Percentiles rank a stretch among this genome's conserved stretches.
These are phyloP conservation scores for Penicillium palitans DNA, from an alignment of 2,329 filamentous ascomycete species.

Conservation along the genomic window DNA sequence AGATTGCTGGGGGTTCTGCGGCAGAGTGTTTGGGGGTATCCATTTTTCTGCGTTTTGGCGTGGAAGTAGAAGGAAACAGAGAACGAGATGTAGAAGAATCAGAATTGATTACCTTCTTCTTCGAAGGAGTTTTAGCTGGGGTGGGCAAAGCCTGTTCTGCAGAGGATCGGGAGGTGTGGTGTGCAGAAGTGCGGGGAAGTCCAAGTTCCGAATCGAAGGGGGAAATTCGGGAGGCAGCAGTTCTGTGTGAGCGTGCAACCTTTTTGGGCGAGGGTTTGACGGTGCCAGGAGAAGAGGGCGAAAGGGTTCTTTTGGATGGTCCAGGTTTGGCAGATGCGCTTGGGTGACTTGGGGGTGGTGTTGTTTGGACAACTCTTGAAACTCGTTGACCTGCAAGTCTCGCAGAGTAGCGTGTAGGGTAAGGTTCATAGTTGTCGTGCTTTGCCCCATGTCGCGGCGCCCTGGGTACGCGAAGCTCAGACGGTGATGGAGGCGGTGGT, in stretches of 20 bases:
- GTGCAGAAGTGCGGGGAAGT: conserved; percentile 24
- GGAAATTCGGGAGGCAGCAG: conserved; percentile 8
- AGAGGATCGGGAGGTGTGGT: conserved; percentile 19
- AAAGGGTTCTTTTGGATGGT: conserved; percentile 19
- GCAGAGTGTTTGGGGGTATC: conserved; percentile 27
- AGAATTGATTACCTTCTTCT: conserved; percentile 52
- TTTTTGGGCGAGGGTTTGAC: conserved; percentile 31
- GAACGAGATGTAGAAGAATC: conserved; percentile 53
- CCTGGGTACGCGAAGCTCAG: conserved; percentile 42
- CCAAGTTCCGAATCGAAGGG: conserved; percentile 18
- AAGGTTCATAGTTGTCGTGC: conserved; percentile 45
- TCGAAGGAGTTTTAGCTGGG: conserved; percentile 60
- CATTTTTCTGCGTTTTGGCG: conserved; percentile 51
- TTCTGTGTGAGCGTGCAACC: background rate
- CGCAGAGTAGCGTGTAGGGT: conserved; percentile 43
- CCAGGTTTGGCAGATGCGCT: conserved; percentile 18
- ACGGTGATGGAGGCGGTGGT: conserved; percentile 42
- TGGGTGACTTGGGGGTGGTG: conserved; percentile 34
- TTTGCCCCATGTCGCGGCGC: conserved; percentile 49
- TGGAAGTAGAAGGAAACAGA: conserved; percentile 53
- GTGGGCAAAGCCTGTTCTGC: conserved; percentile 56
- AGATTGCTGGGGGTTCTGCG: conserved; percentile 37
- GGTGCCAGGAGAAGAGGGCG: conserved; percentile 3
- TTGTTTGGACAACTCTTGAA: conserved; percentile 29
- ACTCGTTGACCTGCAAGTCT: conserved; percentile 40